phyloP scores from a whole-genome alignment of 768 basidiomycete genomes.

The Kwoniella sp. region DNA sequence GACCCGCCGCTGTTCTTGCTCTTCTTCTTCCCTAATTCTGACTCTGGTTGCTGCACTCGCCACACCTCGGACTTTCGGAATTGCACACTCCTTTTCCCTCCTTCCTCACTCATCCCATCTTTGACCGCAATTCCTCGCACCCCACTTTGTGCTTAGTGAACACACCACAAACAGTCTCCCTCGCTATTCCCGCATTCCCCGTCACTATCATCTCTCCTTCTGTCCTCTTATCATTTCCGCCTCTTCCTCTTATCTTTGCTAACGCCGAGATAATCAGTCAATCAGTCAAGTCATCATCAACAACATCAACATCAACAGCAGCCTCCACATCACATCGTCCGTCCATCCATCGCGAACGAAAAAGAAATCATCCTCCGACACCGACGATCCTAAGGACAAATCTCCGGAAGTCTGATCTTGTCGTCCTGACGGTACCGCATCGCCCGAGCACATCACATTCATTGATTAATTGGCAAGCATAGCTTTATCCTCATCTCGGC shows the following conservation, averaged over 20 bases:
- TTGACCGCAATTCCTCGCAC: too few relatives aligned
- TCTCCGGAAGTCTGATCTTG: neutral
- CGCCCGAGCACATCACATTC: too few relatives aligned
- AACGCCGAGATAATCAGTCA: constrained; percentile 27
- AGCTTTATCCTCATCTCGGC: too few relatives aligned
- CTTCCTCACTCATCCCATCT: neutral
- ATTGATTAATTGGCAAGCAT: too few relatives aligned
- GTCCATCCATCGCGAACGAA: constrained; percentile 5
- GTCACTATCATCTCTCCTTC: constrained; percentile 9
- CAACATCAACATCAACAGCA: constrained; percentile 7
- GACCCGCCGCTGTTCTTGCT: too few relatives aligned
- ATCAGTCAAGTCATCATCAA: constrained; percentile 4
- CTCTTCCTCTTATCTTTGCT: constrained; percentile 21
- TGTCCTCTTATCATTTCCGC: constrained; percentile 4
- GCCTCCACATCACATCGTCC: constrained; percentile 25
- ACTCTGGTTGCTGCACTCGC: too few relatives aligned
- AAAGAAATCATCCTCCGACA: neutral
- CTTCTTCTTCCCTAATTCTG: too few relatives aligned
- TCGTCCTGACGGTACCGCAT: neutral
- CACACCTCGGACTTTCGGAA: too few relatives aligned
- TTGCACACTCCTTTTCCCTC: too few relatives aligned
- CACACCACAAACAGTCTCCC: neutral
- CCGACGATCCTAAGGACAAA: too few relatives aligned
- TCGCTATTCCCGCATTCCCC: constrained; percentile 17
- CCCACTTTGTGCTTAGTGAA: too few relatives aligned